Evolutionary conservation across 1,139 yeast genomes (phyloP).

Genomic region (Kodamaea sp.): DNA sequence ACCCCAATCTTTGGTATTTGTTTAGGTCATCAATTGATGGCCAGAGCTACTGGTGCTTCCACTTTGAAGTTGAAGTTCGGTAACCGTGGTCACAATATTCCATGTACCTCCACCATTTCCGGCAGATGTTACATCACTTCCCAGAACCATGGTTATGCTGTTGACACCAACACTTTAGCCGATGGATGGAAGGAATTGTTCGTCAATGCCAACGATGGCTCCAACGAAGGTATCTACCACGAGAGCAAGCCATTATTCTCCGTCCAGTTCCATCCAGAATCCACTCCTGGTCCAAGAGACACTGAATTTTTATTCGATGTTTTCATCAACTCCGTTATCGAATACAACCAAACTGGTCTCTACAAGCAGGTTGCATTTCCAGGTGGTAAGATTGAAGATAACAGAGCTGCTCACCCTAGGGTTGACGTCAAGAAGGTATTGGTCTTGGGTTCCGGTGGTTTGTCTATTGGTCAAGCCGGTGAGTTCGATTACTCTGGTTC

Average conservation of each 20-base stretch:
- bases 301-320: constrained; percentile 97
- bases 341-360: constrained; percentile 52
- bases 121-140: constrained; percentile 99
- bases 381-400: constrained; percentile 78
- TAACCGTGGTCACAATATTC: constrained; percentile 99
- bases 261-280: constrained; percentile 99
- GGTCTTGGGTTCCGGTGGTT: constrained; percentile 97
- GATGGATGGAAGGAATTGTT: constrained; percentile 91
- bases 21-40: constrained; percentile 96
- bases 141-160: constrained; percentile 99
- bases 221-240: constrained; percentile 98
- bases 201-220: constrained; percentile 94
- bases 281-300: constrained; percentile 99
- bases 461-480: constrained; percentile 99
- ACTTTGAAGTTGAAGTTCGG: constrained; percentile 94
- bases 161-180: constrained; percentile 74
- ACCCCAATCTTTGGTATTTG: constrained; percentile 96
- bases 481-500: constrained; percentile 99
- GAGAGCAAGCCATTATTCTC: constrained; percentile 87
- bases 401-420: constrained; percentile 69
- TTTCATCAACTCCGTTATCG: constrained; percentile 79
- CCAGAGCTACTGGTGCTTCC: constrained; percentile 93
- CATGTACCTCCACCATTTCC: constrained; percentile 88
- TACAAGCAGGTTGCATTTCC: constrained; percentile 84
- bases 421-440: constrained; percentile 89